phyloP scores from a whole-genome alignment of 2,329 filamentous ascomycete species.

The Fusarium liriodendri region DNA sequence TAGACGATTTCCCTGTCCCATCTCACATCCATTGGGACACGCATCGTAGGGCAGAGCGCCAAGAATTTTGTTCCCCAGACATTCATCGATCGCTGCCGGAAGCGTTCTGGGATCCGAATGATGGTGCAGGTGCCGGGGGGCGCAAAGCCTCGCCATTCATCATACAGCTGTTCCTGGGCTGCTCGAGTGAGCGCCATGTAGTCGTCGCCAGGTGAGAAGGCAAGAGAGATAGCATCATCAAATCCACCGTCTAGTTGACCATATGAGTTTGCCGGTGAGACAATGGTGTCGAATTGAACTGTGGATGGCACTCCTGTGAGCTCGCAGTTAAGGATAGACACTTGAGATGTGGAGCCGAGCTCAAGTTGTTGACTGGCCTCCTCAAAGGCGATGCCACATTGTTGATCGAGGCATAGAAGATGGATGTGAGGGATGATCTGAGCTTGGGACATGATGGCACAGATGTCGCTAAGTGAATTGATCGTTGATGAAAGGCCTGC shows the following conservation, averaged over 20 bases:
- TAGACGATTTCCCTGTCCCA: slow-evolving; percentile 66
- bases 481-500: neutral
- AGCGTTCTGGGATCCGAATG: slow-evolving; percentile 54
- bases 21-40: slow-evolving; percentile 52
- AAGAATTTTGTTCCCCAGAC: slow-evolving; percentile 56
- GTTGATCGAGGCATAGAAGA: neutral
- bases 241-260: slow-evolving; percentile 65
- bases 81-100: slow-evolving; percentile 48
- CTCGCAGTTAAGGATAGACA: slow-evolving; percentile 52
- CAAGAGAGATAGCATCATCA: slow-evolving; percentile 63
- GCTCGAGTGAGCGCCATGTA: slow-evolving; percentile 60
- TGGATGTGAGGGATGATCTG: neutral
- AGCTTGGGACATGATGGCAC: neutral
- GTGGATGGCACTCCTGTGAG: slow-evolving; percentile 52
- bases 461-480: neutral
- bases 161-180: slow-evolving; percentile 58
- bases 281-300: slow-evolving; percentile 58
- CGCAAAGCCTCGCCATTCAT: slow-evolving; percentile 59
- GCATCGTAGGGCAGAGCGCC: slow-evolving; percentile 66
- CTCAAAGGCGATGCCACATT: neutral
- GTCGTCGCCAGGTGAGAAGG: slow-evolving; percentile 56
- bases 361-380: slow-evolving; percentile 46
- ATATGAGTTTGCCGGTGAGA: slow-evolving; percentile 67
- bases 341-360: slow-evolving; percentile 44
- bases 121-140: slow-evolving; percentile 62